Evolutionary conservation across 352 stramenopile genomes (phyloP).

Genomic region (Sclerospora graminicola): DNA sequence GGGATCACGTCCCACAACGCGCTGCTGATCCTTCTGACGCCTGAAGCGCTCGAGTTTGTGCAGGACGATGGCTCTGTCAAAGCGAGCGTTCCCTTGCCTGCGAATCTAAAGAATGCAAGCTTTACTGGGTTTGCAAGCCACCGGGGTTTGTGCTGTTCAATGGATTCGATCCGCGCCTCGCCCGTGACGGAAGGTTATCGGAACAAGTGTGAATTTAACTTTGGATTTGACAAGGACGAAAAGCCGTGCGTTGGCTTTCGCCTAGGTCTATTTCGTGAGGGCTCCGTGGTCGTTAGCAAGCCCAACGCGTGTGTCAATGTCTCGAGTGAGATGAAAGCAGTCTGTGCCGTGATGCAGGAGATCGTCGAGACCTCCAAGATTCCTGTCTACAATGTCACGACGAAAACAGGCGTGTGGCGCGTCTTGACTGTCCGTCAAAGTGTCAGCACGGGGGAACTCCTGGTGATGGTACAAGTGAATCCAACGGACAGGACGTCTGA

Average conservation of each 20-base stretch:
- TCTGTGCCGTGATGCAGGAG: conserved; percentile 55
- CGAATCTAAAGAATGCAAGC: conserved; percentile 2
- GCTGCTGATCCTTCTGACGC: conserved; percentile 52
- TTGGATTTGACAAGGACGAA: conserved; percentile 73
- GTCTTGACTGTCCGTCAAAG: conserved; percentile 65
- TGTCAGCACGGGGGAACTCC: conserved; percentile 55
- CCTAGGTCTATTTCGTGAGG: conserved; percentile 71
- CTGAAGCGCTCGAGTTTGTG: conserved; percentile 31
- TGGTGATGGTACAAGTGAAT: conserved; percentile 76
- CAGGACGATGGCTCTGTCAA: conserved; percentile 25
- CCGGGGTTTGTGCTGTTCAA: conserved; percentile 73
- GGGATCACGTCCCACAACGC: conserved; percentile 74
- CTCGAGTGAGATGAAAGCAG: conserved; percentile 66
- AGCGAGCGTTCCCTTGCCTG: conserved; percentile 22
- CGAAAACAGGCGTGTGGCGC: conserved; percentile 63
- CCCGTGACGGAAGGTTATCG: conserved; percentile 85
- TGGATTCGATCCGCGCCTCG: conserved; percentile 83
- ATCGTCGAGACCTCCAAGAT: conserved; percentile 43
- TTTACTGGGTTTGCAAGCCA: conserved; percentile 69
- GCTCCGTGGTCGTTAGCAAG: conserved; percentile 54
- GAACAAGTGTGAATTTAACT: conserved; percentile 98
- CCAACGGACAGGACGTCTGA: conserved; percentile 23
- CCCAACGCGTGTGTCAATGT: conserved; percentile 75
- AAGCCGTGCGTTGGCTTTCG: conserved; percentile 84
- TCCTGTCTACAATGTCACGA: conserved; percentile 66